Conservation (phyloP, 2,329 filamentous ascomycete species). For the Verticillium nonalfalfae region DNA sequence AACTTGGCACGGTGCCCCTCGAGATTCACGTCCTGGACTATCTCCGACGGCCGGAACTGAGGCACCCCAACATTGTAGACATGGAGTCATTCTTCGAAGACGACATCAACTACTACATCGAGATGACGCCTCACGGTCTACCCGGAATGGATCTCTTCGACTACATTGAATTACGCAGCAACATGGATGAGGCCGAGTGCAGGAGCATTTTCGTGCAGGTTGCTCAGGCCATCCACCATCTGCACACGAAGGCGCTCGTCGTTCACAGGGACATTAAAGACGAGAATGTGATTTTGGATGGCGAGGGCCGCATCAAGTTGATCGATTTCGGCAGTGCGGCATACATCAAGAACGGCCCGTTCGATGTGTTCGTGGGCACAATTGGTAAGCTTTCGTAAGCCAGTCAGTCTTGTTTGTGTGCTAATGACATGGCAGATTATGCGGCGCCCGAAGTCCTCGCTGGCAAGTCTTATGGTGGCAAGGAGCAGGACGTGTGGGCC, state of each 20-base stretch:
- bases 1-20: slow-evolving; percentile 87
- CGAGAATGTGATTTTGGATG: slow-evolving; percentile 94
- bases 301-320: slow-evolving; percentile 90
- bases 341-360: slow-evolving; percentile 96
- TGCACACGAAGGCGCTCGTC: slow-evolving; percentile 84
- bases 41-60: slow-evolving; percentile 65
- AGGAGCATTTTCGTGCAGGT: slow-evolving; percentile 95
- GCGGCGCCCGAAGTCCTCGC: slow-evolving; percentile 96
- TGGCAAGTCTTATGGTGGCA: slow-evolving; percentile 85
- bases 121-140: slow-evolving; percentile 91
- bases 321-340: slow-evolving; percentile 98
- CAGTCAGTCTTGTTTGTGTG: not conserved
- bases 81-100: slow-evolving; percentile 74
- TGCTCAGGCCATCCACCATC: slow-evolving; percentile 78
- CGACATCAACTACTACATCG: slow-evolving; percentile 93
- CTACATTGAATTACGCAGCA: slow-evolving; percentile 92
- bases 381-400: slow-evolving; percentile 61
- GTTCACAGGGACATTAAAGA: slow-evolving; percentile 99
- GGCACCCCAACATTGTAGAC: slow-evolving; percentile 64
- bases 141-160: slow-evolving; percentile 99
- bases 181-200: slow-evolving; percentile 94
- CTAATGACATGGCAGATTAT: slow-evolving; percentile 61
- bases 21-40: slow-evolving; percentile 98
- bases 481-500: slow-evolving; percentile 98
- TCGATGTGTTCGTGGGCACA: slow-evolving; percentile 97